Evolutionary conservation across 305 asterid genomes (phyloP), one percentile per base, ranked within the genome.

Genomic region (Salvia sclarea): DNA sequence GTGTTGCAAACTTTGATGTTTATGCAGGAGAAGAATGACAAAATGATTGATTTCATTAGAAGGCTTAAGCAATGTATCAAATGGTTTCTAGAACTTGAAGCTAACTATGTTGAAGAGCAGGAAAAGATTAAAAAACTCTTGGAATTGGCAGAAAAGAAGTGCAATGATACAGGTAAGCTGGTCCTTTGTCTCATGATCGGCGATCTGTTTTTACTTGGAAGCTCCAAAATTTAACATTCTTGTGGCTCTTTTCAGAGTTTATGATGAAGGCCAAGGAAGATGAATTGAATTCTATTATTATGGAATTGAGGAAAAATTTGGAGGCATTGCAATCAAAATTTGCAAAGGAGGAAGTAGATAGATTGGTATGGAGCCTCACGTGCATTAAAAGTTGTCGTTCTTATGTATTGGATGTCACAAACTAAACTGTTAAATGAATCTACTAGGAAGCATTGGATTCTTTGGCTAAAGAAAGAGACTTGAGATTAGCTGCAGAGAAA

Each of bases 61-160:
- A 84, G 90, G 79, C 95, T 92, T 6, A 95, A 86, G 82, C 90
- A 79, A 11, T 86, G 98, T 63, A 77, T 92, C 50, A 88, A 69
- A 80, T 90, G 98, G 98, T 88, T 89, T 78, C 95, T 86, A 61
- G 95, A 84, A 74, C 86, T 84, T 10, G 97, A 95, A 76, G 95
- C 77, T 52, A 81, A 80, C 66, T 79, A 82, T 65, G 79, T 65
- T 1, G 21, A 76, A 24, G 95, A 88, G 84, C 82, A 79, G 68
- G 93, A 81, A 56, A 83, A 79, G 1, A 62, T 81, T 44, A 81
- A 73, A 64, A 80, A 48, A 60, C 71, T 82, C 76, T 66, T 92
- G 86, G 95, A 90, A 69, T 76, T 79, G 37, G 88, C 87, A 1
- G 95, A 92, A 73, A 90, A 85, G 81, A 90, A 84, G 64, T 88